Evolutionary conservation across 1,284 basidiomycete species (phyloP), one percentile per base, ranked within the genome.

Genomic region (Marasmius fiardii): DNA sequence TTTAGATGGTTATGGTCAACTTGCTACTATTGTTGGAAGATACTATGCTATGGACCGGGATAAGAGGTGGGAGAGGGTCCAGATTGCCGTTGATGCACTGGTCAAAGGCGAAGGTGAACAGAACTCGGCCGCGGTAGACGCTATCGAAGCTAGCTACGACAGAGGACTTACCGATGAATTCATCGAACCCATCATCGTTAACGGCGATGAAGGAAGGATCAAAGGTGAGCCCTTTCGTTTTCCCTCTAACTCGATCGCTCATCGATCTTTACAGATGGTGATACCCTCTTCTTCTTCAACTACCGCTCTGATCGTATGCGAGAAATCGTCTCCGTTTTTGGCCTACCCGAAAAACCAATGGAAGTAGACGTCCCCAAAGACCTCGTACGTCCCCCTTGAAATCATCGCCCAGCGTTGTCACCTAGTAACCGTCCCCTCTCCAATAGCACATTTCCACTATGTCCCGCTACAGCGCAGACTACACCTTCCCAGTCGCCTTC

Each of bases 11-110:
- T 83, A 88, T 52, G 88, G 87, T 33, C 77, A 85, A 65, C 73
- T 95, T 55, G 87, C 90, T 10, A 94, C 92, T n/a, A n/a, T n/a
- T n/a, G n/a, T n/a, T n/a, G n/a, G n/a, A n/a, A n/a, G 93, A 50
- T 96, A 96, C 79, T 96, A 95, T 64, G 93, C 93, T 43, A 95
- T 95, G 93, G n/a, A n/a, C n/a, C n/a, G n/a, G n/a, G n/a, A 96
- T 71, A 95, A 95, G 79, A 84, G 93, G 55, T 95, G 93, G 93
- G 93, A 96, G 68, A 81, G 93, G 45, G 71, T 96, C 69, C 92
- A 93, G 79, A 77, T 93, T 58, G 93, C 93, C 8, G 79, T 95
- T 3, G 92, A 95, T 50, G 90, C 85, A 4, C 80, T 96, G 35
- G 81, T 93, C 2, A 77, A 82, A 50, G 93, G 92, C 6, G 81